Percentiles rank a stretch among this genome's conserved stretches.
These are phyloP conservation scores for Leccinum olivaceopallidum DNA, from an alignment of 768 basidiomycete genomes.

Conservation along the genomic window DNA sequence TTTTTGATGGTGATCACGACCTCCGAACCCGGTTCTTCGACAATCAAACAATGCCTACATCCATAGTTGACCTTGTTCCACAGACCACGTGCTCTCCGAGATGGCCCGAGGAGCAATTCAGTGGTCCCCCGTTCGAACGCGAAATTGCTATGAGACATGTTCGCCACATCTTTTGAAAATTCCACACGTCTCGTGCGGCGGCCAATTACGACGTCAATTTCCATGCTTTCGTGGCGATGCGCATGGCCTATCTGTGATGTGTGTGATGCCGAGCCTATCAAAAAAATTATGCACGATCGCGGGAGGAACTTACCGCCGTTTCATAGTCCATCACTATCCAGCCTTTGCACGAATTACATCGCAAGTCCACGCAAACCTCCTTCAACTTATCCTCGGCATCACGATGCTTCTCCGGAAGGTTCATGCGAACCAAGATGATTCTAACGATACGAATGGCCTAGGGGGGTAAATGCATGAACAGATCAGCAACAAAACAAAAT, in stretches of 20 bases:
- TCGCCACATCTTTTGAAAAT: not conserved
- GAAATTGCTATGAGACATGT: not conserved
- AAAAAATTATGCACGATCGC: no score
- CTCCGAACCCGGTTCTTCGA: not conserved
- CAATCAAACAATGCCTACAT: conserved; percentile 52
- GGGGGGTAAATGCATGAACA: not conserved
- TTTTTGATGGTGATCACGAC: conserved; percentile 1
- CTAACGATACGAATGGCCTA: conserved; percentile 51
- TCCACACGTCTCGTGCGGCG: accelerated
- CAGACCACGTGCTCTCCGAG: conserved; percentile 24
- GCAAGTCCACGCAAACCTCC: conserved; percentile 33
- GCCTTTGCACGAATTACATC: conserved; percentile 52
- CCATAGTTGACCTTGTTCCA: conserved; percentile 43
- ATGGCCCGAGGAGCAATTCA: conserved; percentile 20
- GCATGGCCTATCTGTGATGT: conserved; percentile 57
- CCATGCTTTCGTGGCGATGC: conserved; percentile 60
- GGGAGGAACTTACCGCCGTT: conserved; percentile 42
- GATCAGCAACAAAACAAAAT: not conserved
- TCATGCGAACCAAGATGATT: conserved; percentile 35
- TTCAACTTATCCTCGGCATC: conserved; percentile 23
- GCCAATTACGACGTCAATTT: conserved; percentile 35
- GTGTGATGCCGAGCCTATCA: not conserved
- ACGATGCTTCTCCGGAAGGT: conserved; percentile 33
- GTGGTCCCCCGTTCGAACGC: conserved; percentile 28
- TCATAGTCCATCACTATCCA: conserved; percentile 49